Evolutionary conservation across 2,329 filamentous ascomycete species (phyloP).

Genomic region (Annulohypoxylon truncatum): DNA sequence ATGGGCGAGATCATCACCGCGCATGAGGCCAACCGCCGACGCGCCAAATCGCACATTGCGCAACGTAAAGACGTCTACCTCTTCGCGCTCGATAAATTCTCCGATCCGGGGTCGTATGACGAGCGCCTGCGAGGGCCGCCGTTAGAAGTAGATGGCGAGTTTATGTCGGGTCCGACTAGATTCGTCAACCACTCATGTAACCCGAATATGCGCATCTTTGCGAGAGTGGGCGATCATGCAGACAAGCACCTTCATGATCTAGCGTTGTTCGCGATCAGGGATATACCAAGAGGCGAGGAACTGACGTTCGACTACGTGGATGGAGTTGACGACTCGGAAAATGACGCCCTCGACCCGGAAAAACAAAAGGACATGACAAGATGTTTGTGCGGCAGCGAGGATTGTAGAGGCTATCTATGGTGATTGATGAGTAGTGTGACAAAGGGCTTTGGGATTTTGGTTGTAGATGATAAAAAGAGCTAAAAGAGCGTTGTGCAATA

Average conservation of each 20-base stretch:
- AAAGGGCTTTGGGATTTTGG: background rate
- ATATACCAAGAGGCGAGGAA: slow-evolving; percentile 74
- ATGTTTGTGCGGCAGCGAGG: slow-evolving; percentile 72
- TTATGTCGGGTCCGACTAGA: slow-evolving; percentile 79
- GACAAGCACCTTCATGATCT: slow-evolving; percentile 81
- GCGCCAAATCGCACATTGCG: slow-evolving; percentile 64
- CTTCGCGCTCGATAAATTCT: slow-evolving; percentile 85
- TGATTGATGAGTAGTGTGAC: slow-evolving; percentile 43
- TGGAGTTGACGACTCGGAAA: slow-evolving; percentile 64
- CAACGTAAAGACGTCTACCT: slow-evolving; percentile 81
- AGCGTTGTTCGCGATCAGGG: slow-evolving; percentile 77
- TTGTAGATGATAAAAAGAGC: background rate
- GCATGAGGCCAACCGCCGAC: slow-evolving; percentile 72
- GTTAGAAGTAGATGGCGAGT: slow-evolving; percentile 76
- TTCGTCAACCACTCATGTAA: slow-evolving; percentile 89
- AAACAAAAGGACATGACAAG: slow-evolving; percentile 65
- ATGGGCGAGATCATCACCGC: slow-evolving; percentile 77
- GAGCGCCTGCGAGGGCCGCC: slow-evolving; percentile 66
- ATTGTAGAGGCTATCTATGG: slow-evolving; percentile 79
- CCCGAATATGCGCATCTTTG: slow-evolving; percentile 83
- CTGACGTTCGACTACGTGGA: slow-evolving; percentile 85
- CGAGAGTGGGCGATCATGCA: slow-evolving; percentile 79
- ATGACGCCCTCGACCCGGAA: slow-evolving; percentile 62
- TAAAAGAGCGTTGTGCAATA: background rate
- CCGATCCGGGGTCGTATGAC: slow-evolving; percentile 66